Evolutionary conservation across 2,329 filamentous ascomycete genomes (phyloP), one percentile per base, ranked within the genome.

Genomic region (Chaetomium sp.): DNA sequence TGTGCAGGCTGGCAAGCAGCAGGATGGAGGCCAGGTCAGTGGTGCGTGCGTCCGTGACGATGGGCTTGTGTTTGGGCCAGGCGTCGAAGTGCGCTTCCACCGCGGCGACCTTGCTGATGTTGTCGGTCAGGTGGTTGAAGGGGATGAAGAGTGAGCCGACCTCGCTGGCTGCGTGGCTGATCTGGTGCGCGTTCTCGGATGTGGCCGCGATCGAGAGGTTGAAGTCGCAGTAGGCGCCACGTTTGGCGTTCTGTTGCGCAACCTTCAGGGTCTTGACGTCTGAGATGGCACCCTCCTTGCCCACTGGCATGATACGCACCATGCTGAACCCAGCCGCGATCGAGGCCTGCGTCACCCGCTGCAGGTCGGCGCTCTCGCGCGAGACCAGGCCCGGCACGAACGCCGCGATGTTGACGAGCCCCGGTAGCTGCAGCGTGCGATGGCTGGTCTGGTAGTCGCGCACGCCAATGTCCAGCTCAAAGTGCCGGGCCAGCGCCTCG

Each of bases 391-490:
- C 87, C 12, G 88, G 88, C 50, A 91, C 86, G 63, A 91, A 91
- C 11, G 88, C 84, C n/a, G 86, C 85, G 60, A 91, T 78, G 67
- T 91, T 91, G 72, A 91, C 82, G 55, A 91, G 73, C 2, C 88
- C 88, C 37, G 88, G 87, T 40, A 91, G 79, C 44, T 85, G 78
- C 46, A 89, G 75, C 3, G 86, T 88, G 62, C 84, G 81, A 70
- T 91, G 87, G 73, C 94, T 96, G 47, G 90, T 92, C 76, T 96
- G 91, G 74, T 87, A 95, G 73, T 99, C 94, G 55, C 91, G 84
- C 62, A 85, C 86, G 68, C 84, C 83, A 55, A 99, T 84, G 40
- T 89, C 85, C 53, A 99, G 79, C 63, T 91, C 85, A 68, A 90
- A 96, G 70, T 95, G 87, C 57, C 92, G 86, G 55, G 91, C 86